Conservation (phyloP, 202 grass and related monocot species). For the Cymbopogon flexuosus region DNA sequence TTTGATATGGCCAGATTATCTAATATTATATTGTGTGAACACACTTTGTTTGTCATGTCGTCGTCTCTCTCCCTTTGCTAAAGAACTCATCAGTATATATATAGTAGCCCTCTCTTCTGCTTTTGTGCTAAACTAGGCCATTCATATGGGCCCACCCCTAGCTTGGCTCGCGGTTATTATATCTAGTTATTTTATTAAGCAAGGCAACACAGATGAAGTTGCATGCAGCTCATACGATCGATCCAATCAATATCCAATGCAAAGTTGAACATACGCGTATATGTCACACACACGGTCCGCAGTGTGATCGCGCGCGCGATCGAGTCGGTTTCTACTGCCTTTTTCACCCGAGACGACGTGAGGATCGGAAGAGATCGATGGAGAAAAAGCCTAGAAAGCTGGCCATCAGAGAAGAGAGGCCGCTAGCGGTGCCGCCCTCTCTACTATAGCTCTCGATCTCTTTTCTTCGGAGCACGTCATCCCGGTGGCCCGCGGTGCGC, state of each 20-base stretch:
- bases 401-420: neutral
- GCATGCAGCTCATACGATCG: neutral
- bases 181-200: neutral
- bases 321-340: neutral
- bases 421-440: neutral
- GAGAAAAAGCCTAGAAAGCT: neutral
- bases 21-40: neutral
- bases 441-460: no score
- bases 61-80: neutral
- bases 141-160: neutral
- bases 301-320: neutral
- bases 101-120: neutral
- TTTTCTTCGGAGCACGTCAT: conserved; percentile 7
- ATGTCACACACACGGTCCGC: neutral
- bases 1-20: neutral
- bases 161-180: neutral
- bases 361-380: neutral
- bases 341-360: neutral
- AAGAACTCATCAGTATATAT: neutral
- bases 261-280: neutral
- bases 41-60: neutral
- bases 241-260: neutral
- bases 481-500: neutral
- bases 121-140: neutral
- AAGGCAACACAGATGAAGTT: neutral